phyloP scores from a whole-genome alignment of 345 rosid species.

The Turritis glabra region DNA sequence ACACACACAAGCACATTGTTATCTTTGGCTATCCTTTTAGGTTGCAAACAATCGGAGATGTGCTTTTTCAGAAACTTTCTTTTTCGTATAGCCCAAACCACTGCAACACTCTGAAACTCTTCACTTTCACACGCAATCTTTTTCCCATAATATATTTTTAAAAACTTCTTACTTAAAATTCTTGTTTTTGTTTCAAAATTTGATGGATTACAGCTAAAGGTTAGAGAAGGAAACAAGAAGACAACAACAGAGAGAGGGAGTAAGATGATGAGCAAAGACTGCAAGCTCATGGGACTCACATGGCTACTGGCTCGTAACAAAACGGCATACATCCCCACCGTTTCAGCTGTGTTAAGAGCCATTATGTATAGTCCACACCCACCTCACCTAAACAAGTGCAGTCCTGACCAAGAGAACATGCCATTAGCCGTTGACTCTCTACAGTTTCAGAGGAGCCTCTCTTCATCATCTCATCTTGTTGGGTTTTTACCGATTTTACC shows the following conservation, averaged over 20 bases:
- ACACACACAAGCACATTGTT: constrained; percentile 22
- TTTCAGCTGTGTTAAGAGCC: constrained; percentile 93
- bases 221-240: constrained; percentile 59
- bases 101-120: constrained; percentile 26
- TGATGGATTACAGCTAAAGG: constrained; percentile 58
- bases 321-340: constrained; percentile 94
- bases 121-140: constrained; percentile 16
- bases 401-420: constrained; percentile 99
- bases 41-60: constrained; percentile 41
- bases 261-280: constrained; percentile 89
- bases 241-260: constrained; percentile 60
- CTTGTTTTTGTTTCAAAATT: background rate
- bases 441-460: constrained; percentile 56
- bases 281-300: constrained; percentile 98
- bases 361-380: constrained; percentile 88
- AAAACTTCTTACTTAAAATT: background rate
- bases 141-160: background rate
- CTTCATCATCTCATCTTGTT: constrained; percentile 41
- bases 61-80: constrained; percentile 36
- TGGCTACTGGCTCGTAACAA: constrained; percentile 97
- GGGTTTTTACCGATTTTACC: constrained; percentile 41
- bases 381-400: constrained; percentile 74
- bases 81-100: constrained; percentile 34
- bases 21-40: constrained; percentile 35
- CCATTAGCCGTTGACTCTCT: constrained; percentile 98